Evolutionary conservation across 108 stramenopile species (phyloP).

Genomic region (Bacterosira constricta): DNA sequence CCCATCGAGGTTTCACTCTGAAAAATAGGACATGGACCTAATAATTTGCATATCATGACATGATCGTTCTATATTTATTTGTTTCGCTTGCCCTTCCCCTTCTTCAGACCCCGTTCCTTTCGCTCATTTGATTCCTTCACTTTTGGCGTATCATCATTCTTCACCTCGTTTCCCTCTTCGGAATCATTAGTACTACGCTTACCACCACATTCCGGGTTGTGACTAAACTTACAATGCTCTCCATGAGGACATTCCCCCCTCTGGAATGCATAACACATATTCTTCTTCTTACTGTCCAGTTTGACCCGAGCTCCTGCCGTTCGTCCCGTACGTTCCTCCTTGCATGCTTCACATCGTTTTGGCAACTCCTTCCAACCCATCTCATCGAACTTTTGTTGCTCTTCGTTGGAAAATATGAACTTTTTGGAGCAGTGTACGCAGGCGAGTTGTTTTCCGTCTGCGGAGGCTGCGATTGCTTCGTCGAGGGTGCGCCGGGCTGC

Average conservation of each 20-base stretch:
- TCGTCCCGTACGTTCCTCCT: not conserved
- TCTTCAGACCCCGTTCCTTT: too few relatives aligned
- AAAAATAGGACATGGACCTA: too few relatives aligned
- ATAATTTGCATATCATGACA: too few relatives aligned
- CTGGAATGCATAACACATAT: slow-evolving; percentile 24
- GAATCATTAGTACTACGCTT: too few relatives aligned
- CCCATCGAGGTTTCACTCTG: too few relatives aligned
- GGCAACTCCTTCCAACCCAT: slow-evolving; percentile 13
- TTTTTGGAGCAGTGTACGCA: slow-evolving; percentile 37
- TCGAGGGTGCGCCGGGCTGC: slow-evolving; percentile 41
- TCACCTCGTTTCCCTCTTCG: too few relatives aligned
- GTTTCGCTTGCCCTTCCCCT: too few relatives aligned
- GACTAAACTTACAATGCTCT: slow-evolving; percentile 10
- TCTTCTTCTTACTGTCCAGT: slow-evolving; percentile 9
- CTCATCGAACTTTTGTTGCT: not conserved
- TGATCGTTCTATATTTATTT: too few relatives aligned
- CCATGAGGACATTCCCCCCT: slow-evolving; percentile 8
- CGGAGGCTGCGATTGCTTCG: slow-evolving; percentile 11
- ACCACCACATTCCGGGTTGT: slow-evolving; percentile 21
- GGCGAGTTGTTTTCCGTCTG: slow-evolving; percentile 14
- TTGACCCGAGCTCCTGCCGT: not conserved
- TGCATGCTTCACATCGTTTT: slow-evolving; percentile 8
- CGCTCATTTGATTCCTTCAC: too few relatives aligned
- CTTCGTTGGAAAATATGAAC: slow-evolving; percentile 6
- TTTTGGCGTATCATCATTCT: too few relatives aligned